Conservation (phyloP, 768 basidiomycete species). For the Xanthoconium stramineum region DNA sequence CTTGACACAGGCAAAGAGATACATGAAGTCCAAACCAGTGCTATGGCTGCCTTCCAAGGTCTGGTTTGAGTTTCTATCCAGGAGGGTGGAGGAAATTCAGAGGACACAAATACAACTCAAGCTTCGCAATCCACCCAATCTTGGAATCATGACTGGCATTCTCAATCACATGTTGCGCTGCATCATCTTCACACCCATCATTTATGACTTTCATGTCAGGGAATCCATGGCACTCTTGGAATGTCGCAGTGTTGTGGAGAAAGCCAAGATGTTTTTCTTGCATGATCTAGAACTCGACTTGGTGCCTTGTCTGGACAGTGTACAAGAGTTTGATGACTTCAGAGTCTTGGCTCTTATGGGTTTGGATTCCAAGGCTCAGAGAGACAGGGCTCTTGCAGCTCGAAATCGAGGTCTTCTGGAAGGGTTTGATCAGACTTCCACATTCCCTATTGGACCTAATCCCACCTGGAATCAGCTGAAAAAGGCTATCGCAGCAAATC, state of each 20-base stretch:
- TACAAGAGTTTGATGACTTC: not conserved
- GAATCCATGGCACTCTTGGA: not conserved
- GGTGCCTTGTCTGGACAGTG: not conserved
- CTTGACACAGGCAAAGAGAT: not conserved
- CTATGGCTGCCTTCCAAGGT: conserved; percentile 1
- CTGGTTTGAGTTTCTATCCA: conserved; percentile 1
- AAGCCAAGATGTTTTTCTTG: not conserved
- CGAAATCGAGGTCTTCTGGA: not conserved
- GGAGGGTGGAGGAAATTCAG: not conserved
- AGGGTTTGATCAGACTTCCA: not conserved
- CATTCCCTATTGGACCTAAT: not conserved
- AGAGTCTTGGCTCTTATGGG: not conserved
- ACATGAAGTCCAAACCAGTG: not conserved
- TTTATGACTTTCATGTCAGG: conserved; percentile 4
- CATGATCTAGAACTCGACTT: not conserved
- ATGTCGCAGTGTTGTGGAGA: not conserved
- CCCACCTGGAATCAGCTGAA: conserved; percentile 3
- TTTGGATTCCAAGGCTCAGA: not conserved
- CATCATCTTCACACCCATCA: not conserved
- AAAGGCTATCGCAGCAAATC: not conserved
- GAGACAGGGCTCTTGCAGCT: not conserved
- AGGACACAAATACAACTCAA: not conserved
- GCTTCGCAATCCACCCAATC: conserved; percentile 3
- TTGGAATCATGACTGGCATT: conserved; percentile 7
- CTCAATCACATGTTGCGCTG: conserved; percentile 6